These are phyloP conservation scores for Dichotomocladium elegans DNA, from an alignment of 371 early-diverging fungal genomes.

Conservation along the genomic window DNA sequence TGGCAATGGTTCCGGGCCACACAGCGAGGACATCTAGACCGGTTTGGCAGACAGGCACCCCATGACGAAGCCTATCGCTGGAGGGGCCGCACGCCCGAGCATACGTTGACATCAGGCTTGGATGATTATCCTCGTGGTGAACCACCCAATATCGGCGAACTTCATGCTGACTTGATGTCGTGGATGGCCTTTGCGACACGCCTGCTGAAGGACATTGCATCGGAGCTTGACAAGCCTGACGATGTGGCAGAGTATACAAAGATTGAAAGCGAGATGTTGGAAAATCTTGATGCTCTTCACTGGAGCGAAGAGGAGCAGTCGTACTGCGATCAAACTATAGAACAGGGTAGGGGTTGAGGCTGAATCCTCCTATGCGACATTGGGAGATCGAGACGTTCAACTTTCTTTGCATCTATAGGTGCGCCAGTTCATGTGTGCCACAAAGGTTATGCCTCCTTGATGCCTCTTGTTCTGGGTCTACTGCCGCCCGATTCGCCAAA, in stretches of 20 bases:
- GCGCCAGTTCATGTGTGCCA: slow-evolving; percentile 71
- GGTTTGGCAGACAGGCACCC: slow-evolving; percentile 50
- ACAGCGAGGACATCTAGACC: slow-evolving; percentile 67
- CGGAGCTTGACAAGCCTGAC: slow-evolving; percentile 42
- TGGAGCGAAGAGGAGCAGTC: slow-evolving; percentile 74
- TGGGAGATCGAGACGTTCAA: background rate
- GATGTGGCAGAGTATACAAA: slow-evolving; percentile 52
- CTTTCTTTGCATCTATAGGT: slow-evolving; percentile 22
- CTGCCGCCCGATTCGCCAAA: slow-evolving; percentile 68
- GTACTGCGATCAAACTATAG: slow-evolving; percentile 77
- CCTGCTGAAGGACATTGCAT: slow-evolving; percentile 66
- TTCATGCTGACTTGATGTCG: slow-evolving; percentile 86
- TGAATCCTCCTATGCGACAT: background rate
- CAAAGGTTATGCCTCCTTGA: slow-evolving; percentile 82
- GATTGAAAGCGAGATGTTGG: slow-evolving; percentile 43
- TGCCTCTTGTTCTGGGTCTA: slow-evolving; percentile 80
- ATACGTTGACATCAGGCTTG: slow-evolving; percentile 89
- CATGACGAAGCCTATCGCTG: slow-evolving; percentile 80
- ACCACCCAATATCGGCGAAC: slow-evolving; percentile 73
- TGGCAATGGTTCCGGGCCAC: slow-evolving; percentile 83
- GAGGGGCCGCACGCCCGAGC: slow-evolving; percentile 83
- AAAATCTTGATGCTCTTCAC: slow-evolving; percentile 57
- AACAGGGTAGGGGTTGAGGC: slow-evolving; percentile 13
- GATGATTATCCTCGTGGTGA: slow-evolving; percentile 93
- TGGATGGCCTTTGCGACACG: slow-evolving; percentile 87